phyloP scores from a whole-genome alignment of 1,284 basidiomycete species.

The Rhodotorula glutinis region DNA sequence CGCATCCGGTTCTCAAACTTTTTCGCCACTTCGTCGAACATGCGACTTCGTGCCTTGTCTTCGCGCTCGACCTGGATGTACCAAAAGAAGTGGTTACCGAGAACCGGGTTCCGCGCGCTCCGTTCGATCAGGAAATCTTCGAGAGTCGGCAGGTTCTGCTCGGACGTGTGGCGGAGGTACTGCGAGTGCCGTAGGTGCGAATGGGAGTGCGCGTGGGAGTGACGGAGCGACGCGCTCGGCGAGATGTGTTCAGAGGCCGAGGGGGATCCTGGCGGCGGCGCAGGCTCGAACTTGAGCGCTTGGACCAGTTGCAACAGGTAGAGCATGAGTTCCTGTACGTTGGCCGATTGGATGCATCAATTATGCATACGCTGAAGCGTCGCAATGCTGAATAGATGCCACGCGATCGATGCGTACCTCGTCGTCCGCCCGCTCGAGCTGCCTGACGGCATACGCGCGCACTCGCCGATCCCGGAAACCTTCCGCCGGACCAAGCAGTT shows the following conservation, averaged over 20 bases:
- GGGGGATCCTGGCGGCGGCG: slow-evolving; percentile 10
- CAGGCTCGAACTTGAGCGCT: slow-evolving; percentile 83
- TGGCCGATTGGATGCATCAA: neutral
- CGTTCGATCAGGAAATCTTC: slow-evolving; percentile 86
- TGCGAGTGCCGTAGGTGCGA: slow-evolving; percentile 53
- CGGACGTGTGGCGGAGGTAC: slow-evolving; percentile 61
- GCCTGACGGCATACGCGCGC: slow-evolving; percentile 86
- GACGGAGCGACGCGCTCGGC: slow-evolving; percentile 23
- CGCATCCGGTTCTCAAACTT: slow-evolving; percentile 81
- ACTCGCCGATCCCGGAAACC: slow-evolving; percentile 83
- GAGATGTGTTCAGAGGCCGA: slow-evolving; percentile 21
- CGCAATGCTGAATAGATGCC: neutral
- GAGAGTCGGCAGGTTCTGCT: slow-evolving; percentile 52
- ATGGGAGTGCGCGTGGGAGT: slow-evolving; percentile 21
- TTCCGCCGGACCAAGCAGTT: slow-evolving; percentile 77
- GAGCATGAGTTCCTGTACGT: slow-evolving; percentile 72
- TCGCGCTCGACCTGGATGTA: slow-evolving; percentile 92
- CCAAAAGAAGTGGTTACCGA: slow-evolving; percentile 94
- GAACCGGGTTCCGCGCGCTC: slow-evolving; percentile 72
- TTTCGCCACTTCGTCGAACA: slow-evolving; percentile 86
- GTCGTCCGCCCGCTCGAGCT: slow-evolving; percentile 86
- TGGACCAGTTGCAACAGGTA: slow-evolving; percentile 97
- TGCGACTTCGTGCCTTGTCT: slow-evolving; percentile 71
- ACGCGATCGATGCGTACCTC: slow-evolving; percentile 60
- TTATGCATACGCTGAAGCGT: neutral